Conservation (phyloP, 2,329 filamentous ascomycete species). For the Alternaria sp. region DNA sequence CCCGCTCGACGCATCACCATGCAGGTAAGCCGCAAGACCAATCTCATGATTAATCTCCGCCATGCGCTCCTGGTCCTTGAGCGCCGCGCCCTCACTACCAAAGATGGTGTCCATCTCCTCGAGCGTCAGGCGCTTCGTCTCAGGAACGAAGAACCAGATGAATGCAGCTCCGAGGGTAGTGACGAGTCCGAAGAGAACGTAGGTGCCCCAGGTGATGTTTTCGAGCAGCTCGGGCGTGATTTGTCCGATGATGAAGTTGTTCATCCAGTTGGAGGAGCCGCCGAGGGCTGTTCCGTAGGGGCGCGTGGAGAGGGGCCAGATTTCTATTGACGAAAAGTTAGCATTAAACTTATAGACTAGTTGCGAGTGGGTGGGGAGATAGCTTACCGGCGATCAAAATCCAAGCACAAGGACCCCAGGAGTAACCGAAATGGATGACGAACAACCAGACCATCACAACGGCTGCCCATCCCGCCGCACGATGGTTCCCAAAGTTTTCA, state of each 20-base stretch:
- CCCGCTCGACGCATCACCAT: slow-evolving; percentile 6
- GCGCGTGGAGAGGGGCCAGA: slow-evolving; percentile 72
- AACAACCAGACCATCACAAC: slow-evolving; percentile 77
- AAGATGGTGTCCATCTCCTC: slow-evolving; percentile 71
- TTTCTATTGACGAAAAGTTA: slow-evolving; percentile 47
- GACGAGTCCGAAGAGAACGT: slow-evolving; percentile 72
- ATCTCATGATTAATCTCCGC: slow-evolving; percentile 73
- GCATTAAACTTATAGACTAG: too few species aligned
- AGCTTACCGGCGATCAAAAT: slow-evolving; percentile 64
- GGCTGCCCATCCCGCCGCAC: slow-evolving; percentile 71
- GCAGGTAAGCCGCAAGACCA: slow-evolving; percentile 58
- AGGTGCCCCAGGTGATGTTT: slow-evolving; percentile 71
- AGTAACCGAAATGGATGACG: slow-evolving; percentile 76
- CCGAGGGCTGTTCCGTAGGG: slow-evolving; percentile 75
- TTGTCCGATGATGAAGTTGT: slow-evolving; percentile 68
- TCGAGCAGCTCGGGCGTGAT: slow-evolving; percentile 72
- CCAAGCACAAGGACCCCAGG: slow-evolving; percentile 77
- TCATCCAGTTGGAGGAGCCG: slow-evolving; percentile 59
- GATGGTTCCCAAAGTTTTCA: slow-evolving; percentile 61
- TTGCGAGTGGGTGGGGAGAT: too few species aligned
- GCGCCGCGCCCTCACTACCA: slow-evolving; percentile 68
- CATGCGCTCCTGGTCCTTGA: slow-evolving; percentile 73
- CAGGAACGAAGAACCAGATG: slow-evolving; percentile 59
- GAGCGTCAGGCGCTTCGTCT: slow-evolving; percentile 60
- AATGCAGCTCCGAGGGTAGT: slow-evolving; percentile 67